Percentiles rank a stretch among this genome's conserved stretches.
These are phyloP conservation scores for Eucalyptus marginata DNA, from an alignment of 345 rosid species.

Conservation along the genomic window DNA sequence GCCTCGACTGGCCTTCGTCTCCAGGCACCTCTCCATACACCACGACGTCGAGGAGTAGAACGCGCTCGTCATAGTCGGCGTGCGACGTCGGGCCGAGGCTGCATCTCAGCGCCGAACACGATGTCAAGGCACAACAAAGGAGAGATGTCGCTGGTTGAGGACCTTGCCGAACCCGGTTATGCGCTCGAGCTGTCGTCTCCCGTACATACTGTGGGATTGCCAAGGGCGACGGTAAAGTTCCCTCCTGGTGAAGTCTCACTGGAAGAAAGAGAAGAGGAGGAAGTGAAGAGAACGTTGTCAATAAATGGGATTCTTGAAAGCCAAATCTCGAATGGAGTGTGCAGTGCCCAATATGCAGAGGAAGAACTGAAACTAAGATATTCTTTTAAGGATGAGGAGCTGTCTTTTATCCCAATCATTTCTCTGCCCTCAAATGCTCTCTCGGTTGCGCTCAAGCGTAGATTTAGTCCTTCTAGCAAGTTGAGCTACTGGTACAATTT, in stretches of 20 bases:
- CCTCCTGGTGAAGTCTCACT: constrained; percentile 74
- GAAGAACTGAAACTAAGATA: constrained; percentile 72
- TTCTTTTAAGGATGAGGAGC: constrained; percentile 69
- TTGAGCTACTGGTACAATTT: constrained; percentile 88
- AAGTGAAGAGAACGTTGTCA: constrained; percentile 37
- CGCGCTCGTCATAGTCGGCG: constrained; percentile 19
- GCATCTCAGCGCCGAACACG: constrained; percentile 59
- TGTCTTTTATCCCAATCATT: constrained; percentile 71
- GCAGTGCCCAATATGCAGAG: constrained; percentile 53
- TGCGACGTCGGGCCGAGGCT: constrained; percentile 40
- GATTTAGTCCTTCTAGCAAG: constrained; percentile 65
- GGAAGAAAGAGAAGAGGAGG: constrained; percentile 54
- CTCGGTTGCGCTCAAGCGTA: constrained; percentile 84
- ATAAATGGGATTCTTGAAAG: constrained; percentile 52
- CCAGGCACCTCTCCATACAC: constrained; percentile 53
- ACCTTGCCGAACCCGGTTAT: constrained; percentile 57
- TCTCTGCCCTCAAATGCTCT: constrained; percentile 79
- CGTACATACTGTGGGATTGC: constrained; percentile 61
- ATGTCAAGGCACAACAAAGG: constrained; percentile 86
- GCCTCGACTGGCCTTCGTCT: constrained; percentile 54
- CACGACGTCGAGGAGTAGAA: constrained; percentile 54
- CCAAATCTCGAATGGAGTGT: constrained; percentile 44
- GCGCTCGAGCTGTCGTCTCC: constrained; percentile 64
- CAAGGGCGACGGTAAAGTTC: constrained; percentile 76
- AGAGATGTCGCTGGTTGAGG: constrained; percentile 58